Percentiles rank a stretch among this genome's conserved stretches.
Conservation (phyloP, 2,329 filamentous ascomycete species). For the Aspergillus floridensis region DNA sequence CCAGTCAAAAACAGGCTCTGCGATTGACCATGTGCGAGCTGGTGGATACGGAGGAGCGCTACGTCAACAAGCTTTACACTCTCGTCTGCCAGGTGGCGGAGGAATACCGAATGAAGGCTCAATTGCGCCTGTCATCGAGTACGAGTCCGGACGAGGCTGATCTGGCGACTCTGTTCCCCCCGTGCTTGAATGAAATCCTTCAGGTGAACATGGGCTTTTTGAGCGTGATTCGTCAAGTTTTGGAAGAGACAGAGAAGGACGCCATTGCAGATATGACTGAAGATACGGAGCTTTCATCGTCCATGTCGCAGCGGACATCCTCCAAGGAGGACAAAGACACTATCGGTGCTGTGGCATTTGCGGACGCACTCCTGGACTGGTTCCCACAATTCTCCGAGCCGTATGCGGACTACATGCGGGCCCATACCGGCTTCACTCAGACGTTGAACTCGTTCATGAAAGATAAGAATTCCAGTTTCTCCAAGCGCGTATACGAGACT, state of each 20-base stretch:
- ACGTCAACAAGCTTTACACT: conserved; percentile 82
- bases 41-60: conserved; percentile 89
- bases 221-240: conserved; percentile 68
- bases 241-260: conserved; percentile 80
- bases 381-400: conserved; percentile 88
- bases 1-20: conserved; percentile 78
- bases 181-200: conserved; percentile 74
- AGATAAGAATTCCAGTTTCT: conserved; percentile 76
- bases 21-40: conserved; percentile 87
- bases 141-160: conserved; percentile 70
- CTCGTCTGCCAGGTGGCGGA: conserved; percentile 77
- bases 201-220: conserved; percentile 79
- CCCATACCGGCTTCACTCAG: conserved; percentile 82
- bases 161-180: conserved; percentile 75
- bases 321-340: conserved; percentile 60
- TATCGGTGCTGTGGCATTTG: conserved; percentile 74
- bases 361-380: conserved; percentile 81
- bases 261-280: conserved; percentile 73
- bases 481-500: conserved; percentile 72
- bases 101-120: conserved; percentile 72
- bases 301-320: conserved; percentile 47
- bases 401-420: conserved; percentile 89
- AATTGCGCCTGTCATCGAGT: conserved; percentile 57
- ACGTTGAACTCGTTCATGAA: conserved; percentile 75
- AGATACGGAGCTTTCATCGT: conserved; percentile 48